A percentile compares a stretch with the other conserved stretches of the same genome.
These are phyloP conservation scores for Acanthamoeba sp. DNA, from an alignment of 208 protist genomes.

Conservation along the genomic window DNA sequence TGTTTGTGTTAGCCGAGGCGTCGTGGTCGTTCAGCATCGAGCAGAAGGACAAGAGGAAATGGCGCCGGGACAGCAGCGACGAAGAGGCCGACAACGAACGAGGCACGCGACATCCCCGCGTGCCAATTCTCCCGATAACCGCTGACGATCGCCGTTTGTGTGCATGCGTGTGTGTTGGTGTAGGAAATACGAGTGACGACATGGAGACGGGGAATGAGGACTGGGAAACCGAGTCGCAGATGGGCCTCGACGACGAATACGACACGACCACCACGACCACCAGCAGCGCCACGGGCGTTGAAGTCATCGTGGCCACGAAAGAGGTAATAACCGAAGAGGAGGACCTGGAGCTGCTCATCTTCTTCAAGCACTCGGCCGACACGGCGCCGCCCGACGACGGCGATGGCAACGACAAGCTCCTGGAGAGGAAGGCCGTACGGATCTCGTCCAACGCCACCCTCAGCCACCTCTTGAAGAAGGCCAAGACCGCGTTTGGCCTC, in stretches of 20 bases:
- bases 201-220: neutral
- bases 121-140: neutral
- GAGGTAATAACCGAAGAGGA: conserved; percentile 15
- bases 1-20: neutral
- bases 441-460: neutral
- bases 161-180: neutral
- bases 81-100: conserved; percentile 46
- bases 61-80: neutral
- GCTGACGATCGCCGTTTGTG: neutral
- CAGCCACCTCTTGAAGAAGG: neutral
- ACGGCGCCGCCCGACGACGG: neutral
- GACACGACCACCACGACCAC: neutral
- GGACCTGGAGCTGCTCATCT: neutral
- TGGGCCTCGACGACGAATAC: neutral
- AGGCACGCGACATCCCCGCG: neutral
- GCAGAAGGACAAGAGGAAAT: conserved; percentile 12
- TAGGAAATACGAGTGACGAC: conserved; percentile 27
- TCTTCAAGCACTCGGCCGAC: conserved; percentile 13
- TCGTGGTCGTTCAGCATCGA: neutral
- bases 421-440: neutral
- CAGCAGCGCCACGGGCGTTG: neutral
- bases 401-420: neutral
- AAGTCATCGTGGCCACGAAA: neutral
- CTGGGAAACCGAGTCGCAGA: neutral
- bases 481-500: neutral